Conservation (phyloP, 1,284 basidiomycete species). For the Phellopilus nigrolimitatus region DNA sequence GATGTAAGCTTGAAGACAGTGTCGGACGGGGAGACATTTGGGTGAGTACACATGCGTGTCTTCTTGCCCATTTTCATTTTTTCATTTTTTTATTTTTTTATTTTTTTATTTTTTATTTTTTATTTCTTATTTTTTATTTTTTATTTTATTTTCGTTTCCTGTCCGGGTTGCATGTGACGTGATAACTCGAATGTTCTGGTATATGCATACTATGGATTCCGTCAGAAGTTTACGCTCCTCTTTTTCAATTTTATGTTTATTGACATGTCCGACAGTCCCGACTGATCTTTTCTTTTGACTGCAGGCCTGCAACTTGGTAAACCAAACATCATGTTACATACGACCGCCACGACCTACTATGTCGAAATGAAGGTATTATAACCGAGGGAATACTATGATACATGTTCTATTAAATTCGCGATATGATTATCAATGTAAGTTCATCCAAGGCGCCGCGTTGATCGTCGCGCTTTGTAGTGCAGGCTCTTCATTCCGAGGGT, state of each 20-base stretch:
- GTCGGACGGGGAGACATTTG: background rate
- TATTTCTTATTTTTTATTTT: background rate
- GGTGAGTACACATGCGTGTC: background rate
- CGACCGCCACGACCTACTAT: no score
- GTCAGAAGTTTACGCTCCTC: background rate
- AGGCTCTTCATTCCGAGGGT: no score
- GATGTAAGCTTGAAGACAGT: slow-evolving; percentile 18
- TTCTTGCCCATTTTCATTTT: background rate
- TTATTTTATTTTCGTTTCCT: background rate
- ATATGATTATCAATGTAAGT: no score
- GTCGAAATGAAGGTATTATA: no score
- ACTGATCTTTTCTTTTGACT: background rate
- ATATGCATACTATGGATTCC: background rate
- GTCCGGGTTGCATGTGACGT: background rate
- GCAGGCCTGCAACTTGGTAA: background rate
- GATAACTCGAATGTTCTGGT: background rate
- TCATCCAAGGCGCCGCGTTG: no score
- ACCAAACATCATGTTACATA: no score
- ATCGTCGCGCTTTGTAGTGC: no score
- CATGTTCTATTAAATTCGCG: no score
- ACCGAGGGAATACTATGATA: no score
- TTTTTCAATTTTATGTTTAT: no score
- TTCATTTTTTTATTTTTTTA: no score
- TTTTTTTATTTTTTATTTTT: background rate
- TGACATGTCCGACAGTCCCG: no score